Percentiles rank a stretch among this genome's conserved stretches.
Evolutionary conservation across 768 basidiomycete genomes (phyloP).

Genomic region (Bullera alba): DNA sequence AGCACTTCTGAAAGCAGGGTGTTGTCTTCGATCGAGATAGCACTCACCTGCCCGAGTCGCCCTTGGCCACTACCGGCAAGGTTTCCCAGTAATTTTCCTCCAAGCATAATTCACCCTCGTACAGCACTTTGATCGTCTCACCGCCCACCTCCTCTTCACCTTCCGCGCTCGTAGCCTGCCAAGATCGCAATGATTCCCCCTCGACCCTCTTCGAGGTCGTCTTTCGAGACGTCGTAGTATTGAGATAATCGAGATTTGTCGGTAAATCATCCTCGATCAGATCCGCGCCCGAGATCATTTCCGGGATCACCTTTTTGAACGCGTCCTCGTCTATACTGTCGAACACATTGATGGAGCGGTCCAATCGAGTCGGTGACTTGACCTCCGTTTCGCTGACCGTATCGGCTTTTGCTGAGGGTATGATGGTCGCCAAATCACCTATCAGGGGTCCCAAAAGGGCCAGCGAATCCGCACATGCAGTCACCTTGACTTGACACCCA

Average conservation of each 20-base stretch:
- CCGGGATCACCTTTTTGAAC: conserved; percentile 61
- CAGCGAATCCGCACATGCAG: conserved; percentile 46
- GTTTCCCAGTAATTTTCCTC: conserved; percentile 58
- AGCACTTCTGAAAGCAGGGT: neutral
- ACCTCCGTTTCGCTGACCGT: neutral
- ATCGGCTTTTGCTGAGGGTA: conserved; percentile 2
- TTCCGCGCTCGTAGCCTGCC: conserved; percentile 49
- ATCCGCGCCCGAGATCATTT: conserved; percentile 72
- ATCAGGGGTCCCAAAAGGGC: conserved; percentile 25
- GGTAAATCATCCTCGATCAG: conserved; percentile 89
- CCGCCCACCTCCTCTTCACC: conserved; percentile 56
- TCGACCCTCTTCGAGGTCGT: conserved; percentile 58
- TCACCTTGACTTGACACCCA: conserved; percentile 18
- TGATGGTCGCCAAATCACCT: conserved; percentile 32
- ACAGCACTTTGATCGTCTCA: conserved; percentile 76
- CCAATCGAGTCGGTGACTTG: conserved; percentile 9
- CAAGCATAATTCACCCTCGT: conserved; percentile 57
- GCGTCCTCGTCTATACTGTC: conserved; percentile 66
- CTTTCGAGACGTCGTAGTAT: conserved; percentile 56
- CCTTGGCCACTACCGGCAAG: conserved; percentile 11
- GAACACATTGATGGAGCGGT: conserved; percentile 34
- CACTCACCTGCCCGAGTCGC: conserved; percentile 22
- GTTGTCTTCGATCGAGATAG: no score
- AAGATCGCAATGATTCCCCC: conserved; percentile 9
- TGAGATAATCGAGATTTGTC: conserved; percentile 78